Conservation (phyloP, 1,284 basidiomycete genomes). For the Ustilago nuda region DNA sequence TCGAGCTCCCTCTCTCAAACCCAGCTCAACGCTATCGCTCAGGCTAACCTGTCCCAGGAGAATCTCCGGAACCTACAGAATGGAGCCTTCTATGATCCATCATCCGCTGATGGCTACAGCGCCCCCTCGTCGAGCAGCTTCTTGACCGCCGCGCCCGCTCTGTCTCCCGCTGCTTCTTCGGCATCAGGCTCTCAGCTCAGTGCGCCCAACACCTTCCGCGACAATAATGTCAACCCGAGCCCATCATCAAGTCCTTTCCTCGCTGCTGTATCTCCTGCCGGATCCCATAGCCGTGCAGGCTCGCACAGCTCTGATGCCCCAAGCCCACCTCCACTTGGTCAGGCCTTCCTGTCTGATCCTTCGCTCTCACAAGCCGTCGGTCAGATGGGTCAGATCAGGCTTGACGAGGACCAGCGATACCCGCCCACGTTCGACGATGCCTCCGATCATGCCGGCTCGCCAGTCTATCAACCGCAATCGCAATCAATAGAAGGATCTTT, state of each 20-base stretch:
- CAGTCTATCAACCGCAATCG: constrained; percentile 15
- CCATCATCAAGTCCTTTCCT: constrained; percentile 41
- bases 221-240: constrained; percentile 30
- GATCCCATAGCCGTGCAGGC: constrained; percentile 23
- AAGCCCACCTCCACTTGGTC: constrained; percentile 20
- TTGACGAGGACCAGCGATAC: constrained; percentile 41
- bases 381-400: constrained; percentile 41
- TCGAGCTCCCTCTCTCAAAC: constrained; percentile 3
- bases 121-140: constrained; percentile 35
- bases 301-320: constrained; percentile 42
- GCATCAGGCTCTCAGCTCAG: constrained; percentile 16
- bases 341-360: constrained; percentile 23
- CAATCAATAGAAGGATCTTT: constrained; percentile 7
- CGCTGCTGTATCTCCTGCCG: constrained; percentile 22
- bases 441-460: constrained; percentile 27
- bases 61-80: constrained; percentile 6
- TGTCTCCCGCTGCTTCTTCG: constrained; percentile 14
- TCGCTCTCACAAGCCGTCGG: constrained; percentile 32
- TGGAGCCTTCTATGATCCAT: constrained; percentile 46
- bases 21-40: constrained; percentile 8
- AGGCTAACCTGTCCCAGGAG: constrained; percentile 5
- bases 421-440: constrained; percentile 36
- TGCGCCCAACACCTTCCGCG: constrained; percentile 30
- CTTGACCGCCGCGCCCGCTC: constrained; percentile 24
- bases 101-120: constrained; percentile 50